Evolutionary conservation across 108 stramenopile species (phyloP), one percentile per base, ranked within the genome.

Genomic region (Cylindrotheca closterium): DNA sequence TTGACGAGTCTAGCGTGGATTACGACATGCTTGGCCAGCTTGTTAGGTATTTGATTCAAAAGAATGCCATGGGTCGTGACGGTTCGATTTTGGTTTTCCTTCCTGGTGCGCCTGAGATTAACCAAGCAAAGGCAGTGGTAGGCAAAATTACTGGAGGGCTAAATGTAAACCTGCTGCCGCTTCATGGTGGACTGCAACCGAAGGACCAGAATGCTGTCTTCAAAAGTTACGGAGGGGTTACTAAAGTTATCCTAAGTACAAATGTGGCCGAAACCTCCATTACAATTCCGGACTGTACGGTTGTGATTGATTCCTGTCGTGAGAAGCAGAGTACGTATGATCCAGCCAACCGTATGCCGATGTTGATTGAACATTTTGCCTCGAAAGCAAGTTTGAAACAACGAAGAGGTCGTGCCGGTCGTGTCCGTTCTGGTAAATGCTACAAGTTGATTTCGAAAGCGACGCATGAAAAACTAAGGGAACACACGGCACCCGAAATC

Each of bases 201-300:
- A 77, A 86, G 34, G 86, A 94, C 22, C 97, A 98, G 68, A 88
- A 85, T 28, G 65, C 69, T 26, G 94, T 98, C 2, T 99, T 99
- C 69, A 34, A 70, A 27, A 62, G 73, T 7, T 71, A 54, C 3
- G 70, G 67, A 30, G 95, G 96, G 47, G 51, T 37, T 12, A 87
- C 91, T 0, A 99, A 98, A 71, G 82, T 98, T 5, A 96, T 99
- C 51, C 59, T 98, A 27, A 78, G 91, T 24, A 98, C 97, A 4
- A 99, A 98, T 79, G 92, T 96, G 49, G 94, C 96, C 17, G 96
- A 97, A 65, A 96, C 95, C 30, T 89, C 88, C 15, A 94, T 98
- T 57, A 98, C 97, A 5, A 96, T 98, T 50, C 92, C 95, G 2
- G 97, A 98, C 59, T 94, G 93, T 37, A 96, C 95, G 2, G 65